These are phyloP conservation scores for Trichoderma lentiforme DNA, from an alignment of 2,329 filamentous ascomycete genomes.

Conservation along the genomic window DNA sequence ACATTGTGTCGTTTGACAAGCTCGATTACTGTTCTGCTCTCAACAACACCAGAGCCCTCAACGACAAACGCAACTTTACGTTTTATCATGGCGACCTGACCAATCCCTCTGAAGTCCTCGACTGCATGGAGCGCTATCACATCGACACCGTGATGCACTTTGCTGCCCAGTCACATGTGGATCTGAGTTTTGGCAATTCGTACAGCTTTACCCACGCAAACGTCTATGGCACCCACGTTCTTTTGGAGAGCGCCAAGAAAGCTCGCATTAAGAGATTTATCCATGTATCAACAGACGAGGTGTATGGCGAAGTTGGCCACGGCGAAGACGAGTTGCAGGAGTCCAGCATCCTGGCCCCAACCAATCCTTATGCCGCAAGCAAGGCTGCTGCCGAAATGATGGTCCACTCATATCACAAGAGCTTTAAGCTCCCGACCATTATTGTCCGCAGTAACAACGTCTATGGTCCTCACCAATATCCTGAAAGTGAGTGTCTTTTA, in stretches of 20 bases:
- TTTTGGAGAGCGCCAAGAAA: conserved; percentile 73
- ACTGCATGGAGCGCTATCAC: conserved; percentile 65
- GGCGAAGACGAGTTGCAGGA: conserved; percentile 70
- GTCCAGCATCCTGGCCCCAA: conserved; percentile 70
- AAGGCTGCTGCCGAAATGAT: conserved; percentile 83
- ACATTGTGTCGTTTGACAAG: conserved; percentile 80
- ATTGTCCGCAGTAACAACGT: conserved; percentile 83
- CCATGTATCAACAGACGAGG: conserved; percentile 81
- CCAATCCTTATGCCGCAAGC: conserved; percentile 77
- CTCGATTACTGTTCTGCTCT: conserved; percentile 78
- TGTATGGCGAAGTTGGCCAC: conserved; percentile 75
- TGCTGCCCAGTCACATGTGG: conserved; percentile 81
- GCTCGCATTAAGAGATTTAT: conserved; percentile 70
- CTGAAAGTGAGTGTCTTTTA: conserved; percentile 61
- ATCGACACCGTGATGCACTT: conserved; percentile 83
- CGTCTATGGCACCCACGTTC: conserved; percentile 78
- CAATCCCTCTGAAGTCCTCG: conserved; percentile 64
- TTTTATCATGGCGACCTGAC: conserved; percentile 81
- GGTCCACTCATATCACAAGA: conserved; percentile 82
- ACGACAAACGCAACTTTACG: conserved; percentile 66
- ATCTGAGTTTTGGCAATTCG: conserved; percentile 78
- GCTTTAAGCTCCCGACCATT: conserved; percentile 75
- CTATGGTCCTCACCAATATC: conserved; percentile 80
- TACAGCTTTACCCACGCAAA: conserved; percentile 80
- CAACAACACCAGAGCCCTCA: conserved; percentile 71